These are phyloP conservation scores for Russula sp. DNA, from an alignment of 768 basidiomycete species.

Conservation along the genomic window DNA sequence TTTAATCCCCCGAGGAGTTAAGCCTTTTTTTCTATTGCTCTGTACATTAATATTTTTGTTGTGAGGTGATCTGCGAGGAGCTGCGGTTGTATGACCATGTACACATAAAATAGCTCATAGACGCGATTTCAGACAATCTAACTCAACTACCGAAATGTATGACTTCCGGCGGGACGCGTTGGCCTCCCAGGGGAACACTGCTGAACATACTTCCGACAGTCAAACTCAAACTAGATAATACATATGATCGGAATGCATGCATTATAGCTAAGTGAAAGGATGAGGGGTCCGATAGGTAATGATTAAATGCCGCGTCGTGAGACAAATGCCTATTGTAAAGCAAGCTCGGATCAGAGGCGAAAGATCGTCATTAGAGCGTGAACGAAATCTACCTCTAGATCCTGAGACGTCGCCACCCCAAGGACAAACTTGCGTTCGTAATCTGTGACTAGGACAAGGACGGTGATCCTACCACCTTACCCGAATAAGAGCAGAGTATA, in stretches of 20 bases:
- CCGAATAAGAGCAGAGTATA: not conserved
- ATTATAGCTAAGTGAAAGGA: not conserved
- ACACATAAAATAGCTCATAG: not conserved
- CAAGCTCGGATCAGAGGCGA: constrained; percentile 23
- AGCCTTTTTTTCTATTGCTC: not conserved
- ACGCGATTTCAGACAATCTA: not conserved
- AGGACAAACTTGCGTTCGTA: constrained; percentile 74
- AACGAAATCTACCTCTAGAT: constrained; percentile 44
- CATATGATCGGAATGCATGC: not conserved
- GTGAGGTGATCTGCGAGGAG: not conserved
- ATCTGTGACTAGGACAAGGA: constrained; percentile 63
- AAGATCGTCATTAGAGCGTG: not conserved
- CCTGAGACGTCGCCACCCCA: constrained; percentile 70
- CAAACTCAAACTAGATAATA: not conserved
- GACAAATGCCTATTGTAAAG: constrained; percentile 30
- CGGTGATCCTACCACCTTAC: not conserved
- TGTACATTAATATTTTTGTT: not conserved
- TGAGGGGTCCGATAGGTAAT: not conserved
- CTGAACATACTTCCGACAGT: not conserved
- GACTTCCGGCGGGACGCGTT: not conserved
- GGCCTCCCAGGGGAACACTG: not conserved
- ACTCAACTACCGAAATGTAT: not conserved
- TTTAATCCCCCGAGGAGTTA: not conserved
- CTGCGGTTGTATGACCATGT: constrained; percentile 2
- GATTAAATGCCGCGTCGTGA: constrained; percentile 31